A percentile compares a stretch with the other conserved stretches of the same genome.
Conservation (phyloP, 2,329 filamentous ascomycete genomes). For the Ophiostoma sp. region DNA sequence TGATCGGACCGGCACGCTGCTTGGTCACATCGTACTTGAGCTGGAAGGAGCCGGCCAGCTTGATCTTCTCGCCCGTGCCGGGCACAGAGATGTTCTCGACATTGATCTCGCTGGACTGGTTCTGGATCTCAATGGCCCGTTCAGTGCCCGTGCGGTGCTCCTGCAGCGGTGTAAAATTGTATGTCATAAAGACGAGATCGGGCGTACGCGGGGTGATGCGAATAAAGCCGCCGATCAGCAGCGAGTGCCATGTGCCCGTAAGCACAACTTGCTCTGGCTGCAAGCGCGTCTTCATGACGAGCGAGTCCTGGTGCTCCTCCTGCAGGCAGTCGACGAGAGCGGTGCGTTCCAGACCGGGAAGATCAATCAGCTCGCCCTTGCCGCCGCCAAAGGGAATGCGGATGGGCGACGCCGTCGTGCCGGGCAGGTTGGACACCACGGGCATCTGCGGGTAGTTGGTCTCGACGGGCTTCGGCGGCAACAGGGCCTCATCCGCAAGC, state of each 20-base stretch:
- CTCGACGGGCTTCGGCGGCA: conserved; percentile 71
- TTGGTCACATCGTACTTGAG: conserved; percentile 81
- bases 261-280: conserved; percentile 68
- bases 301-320: conserved; percentile 56
- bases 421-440: conserved; percentile 76
- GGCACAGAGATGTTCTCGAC: conserved; percentile 60
- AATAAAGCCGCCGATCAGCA: conserved; percentile 80
- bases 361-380: conserved; percentile 84
- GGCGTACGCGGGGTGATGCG: conserved; percentile 72
- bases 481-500: conserved; percentile 42
- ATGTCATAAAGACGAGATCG: conserved; percentile 65
- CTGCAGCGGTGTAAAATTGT: conserved; percentile 75
- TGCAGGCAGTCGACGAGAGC: conserved; percentile 66
- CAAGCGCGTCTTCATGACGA: conserved; percentile 75
- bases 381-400: conserved; percentile 82
- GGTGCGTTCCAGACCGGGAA: conserved; percentile 76
- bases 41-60: conserved; percentile 67
- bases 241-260: conserved; percentile 64
- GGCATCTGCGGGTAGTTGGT: conserved; percentile 78
- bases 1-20: conserved; percentile 67
- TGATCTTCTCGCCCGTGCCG: conserved; percentile 53
- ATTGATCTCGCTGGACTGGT: conserved; percentile 53
- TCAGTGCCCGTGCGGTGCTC: conserved; percentile 72
- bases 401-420: conserved; percentile 93
- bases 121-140: conserved; percentile 72